Conservation (phyloP, 805 yeast genomes). For the Ogataea siamensis region DNA sequence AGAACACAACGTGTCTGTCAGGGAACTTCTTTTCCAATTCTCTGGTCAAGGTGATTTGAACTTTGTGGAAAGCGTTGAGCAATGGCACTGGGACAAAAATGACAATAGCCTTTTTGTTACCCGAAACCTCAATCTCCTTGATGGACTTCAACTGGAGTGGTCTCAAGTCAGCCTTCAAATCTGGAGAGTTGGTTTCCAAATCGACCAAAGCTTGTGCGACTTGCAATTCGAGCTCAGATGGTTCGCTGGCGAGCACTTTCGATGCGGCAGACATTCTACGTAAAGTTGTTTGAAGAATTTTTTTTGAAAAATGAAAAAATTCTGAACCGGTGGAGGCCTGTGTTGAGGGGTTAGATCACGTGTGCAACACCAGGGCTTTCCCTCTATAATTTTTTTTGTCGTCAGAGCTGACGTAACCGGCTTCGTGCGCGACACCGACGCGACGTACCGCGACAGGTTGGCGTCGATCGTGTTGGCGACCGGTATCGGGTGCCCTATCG, state of each 20-base stretch:
- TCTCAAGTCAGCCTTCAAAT: slow-evolving; percentile 96
- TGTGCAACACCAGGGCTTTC: slow-evolving; percentile 6
- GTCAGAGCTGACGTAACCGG: too few relatives aligned
- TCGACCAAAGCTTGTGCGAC: slow-evolving; percentile 98
- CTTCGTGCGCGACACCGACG: too few relatives aligned
- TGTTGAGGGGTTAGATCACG: background rate
- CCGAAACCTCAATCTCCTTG: slow-evolving; percentile 96
- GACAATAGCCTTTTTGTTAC: slow-evolving; percentile 98
- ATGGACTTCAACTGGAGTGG: slow-evolving; percentile 98
- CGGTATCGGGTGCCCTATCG: too few relatives aligned
- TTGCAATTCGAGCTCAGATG: slow-evolving; percentile 98
- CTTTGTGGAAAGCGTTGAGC: slow-evolving; percentile 90
- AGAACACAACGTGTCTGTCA: slow-evolving; percentile 98
- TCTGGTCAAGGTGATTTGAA: slow-evolving; percentile 96
- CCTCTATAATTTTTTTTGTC: background rate
- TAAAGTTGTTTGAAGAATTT: slow-evolving; percentile 11
- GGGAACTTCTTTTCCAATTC: slow-evolving; percentile 99
- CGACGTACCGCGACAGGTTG: too few relatives aligned
- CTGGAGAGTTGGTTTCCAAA: slow-evolving; percentile 90
- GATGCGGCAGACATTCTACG: slow-evolving; percentile 89
- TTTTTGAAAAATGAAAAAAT: slow-evolving; percentile 12
- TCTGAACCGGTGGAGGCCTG: background rate
- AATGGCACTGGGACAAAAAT: slow-evolving; percentile 98
- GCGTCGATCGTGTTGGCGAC: too few relatives aligned
- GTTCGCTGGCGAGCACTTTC: slow-evolving; percentile 92